phyloP scores from a whole-genome alignment of 768 basidiomycete genomes.

The Russula sp. region DNA sequence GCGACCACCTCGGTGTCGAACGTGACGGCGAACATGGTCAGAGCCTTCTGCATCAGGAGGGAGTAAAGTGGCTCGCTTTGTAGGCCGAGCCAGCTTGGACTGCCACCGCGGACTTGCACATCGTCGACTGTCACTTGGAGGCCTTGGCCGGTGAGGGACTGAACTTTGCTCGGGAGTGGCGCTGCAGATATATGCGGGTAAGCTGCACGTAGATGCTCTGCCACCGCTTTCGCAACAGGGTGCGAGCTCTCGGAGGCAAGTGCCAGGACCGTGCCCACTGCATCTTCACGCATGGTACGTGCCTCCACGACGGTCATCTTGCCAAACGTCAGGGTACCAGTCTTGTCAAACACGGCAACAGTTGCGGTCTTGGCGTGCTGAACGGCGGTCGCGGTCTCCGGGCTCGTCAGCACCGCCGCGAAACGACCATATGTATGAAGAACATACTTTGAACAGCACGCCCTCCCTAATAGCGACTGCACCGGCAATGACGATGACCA shows the following conservation, averaged over 20 bases:
- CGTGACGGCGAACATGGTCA: slow-evolving; percentile 41
- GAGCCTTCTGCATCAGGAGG: slow-evolving; percentile 35
- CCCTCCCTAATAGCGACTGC: slow-evolving; percentile 32
- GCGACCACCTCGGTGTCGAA: slow-evolving; percentile 28
- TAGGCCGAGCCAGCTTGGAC: slow-evolving; percentile 32
- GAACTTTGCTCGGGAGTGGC: slow-evolving; percentile 22
- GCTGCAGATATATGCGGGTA: background rate
- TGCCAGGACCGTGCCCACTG: slow-evolving; percentile 27
- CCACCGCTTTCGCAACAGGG: slow-evolving; percentile 34
- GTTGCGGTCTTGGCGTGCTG: slow-evolving; percentile 32
- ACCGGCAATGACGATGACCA: slow-evolving; percentile 33
- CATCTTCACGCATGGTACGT: slow-evolving; percentile 28
- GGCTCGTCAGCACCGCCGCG: background rate
- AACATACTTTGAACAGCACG: slow-evolving; percentile 30
- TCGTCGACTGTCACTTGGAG: slow-evolving; percentile 33
- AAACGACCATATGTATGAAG: background rate
- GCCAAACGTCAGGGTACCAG: slow-evolving; percentile 49
- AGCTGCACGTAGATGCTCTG: slow-evolving; percentile 28
- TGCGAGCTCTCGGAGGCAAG: slow-evolving; percentile 34
- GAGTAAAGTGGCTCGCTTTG: slow-evolving; percentile 29
- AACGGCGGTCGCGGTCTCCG: slow-evolving; percentile 15
- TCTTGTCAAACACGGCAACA: slow-evolving; percentile 53
- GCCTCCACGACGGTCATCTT: slow-evolving; percentile 36
- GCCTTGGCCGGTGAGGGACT: slow-evolving; percentile 35
- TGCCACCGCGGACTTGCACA: slow-evolving; percentile 35